Conservation (phyloP, 78 protist genomes). For the Bodo saltans region DNA sequence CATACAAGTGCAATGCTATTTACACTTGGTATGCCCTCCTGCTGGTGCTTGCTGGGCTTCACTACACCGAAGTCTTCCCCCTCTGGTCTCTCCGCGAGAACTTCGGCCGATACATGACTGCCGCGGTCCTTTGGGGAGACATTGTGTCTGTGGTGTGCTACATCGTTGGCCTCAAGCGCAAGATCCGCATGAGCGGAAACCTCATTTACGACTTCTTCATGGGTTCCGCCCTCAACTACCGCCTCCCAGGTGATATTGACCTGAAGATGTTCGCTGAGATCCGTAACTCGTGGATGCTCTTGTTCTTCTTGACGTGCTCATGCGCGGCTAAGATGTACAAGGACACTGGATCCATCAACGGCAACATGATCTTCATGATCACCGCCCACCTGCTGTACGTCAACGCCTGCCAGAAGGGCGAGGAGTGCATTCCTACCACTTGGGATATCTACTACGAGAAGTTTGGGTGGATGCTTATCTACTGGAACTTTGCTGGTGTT, state of each 20-base stretch:
- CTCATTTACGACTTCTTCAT: constrained; percentile 63
- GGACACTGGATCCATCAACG: constrained; percentile 8
- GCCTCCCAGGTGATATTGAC: constrained; percentile 52
- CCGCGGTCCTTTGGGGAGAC: not conserved
- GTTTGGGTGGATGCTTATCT: constrained; percentile 66
- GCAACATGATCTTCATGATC: constrained; percentile 40
- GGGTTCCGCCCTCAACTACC: constrained; percentile 56
- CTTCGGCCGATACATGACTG: not conserved
- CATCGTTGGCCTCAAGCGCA: not conserved
- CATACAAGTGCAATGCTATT: not conserved
- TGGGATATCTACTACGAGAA: constrained; percentile 68
- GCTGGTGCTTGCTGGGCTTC: not conserved
- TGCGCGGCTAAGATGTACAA: constrained; percentile 36
- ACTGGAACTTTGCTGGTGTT: constrained; percentile 71
- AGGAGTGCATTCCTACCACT: constrained; percentile 53
- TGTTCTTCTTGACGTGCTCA: constrained; percentile 48
- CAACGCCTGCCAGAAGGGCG: constrained; percentile 57
- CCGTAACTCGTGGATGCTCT: constrained; percentile 51
- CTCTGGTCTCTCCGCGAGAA: not conserved
- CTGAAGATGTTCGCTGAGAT: constrained; percentile 60
- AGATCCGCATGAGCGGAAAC: constrained; percentile 32
- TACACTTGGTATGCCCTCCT: not conserved
- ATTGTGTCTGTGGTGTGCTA: not conserved
- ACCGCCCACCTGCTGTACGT: constrained; percentile 61
- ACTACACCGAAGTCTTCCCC: not conserved